Evolutionary conservation across 257 asterid genomes (phyloP).

Genomic region (Linderniella brevidens): DNA sequence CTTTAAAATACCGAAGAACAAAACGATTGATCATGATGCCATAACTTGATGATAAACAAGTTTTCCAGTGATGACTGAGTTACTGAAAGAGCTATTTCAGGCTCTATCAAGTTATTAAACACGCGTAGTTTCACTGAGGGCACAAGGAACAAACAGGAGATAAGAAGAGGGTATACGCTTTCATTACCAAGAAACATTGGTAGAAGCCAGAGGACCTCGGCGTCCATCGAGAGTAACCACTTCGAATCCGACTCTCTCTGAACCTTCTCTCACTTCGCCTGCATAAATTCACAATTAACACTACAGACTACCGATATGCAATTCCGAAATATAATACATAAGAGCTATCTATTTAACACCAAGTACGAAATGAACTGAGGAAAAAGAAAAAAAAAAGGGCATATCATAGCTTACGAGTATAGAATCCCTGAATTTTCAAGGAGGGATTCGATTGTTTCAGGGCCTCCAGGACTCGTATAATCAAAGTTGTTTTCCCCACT

Average conservation of each 20-base stretch:
- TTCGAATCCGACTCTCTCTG: conserved; percentile 65
- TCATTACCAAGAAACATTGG: conserved; percentile 30
- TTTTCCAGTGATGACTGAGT: too few relatives aligned
- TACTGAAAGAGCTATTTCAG: too few relatives aligned
- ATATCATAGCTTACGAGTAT: conserved; percentile 36
- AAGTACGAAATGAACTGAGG: not conserved
- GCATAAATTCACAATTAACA: conserved; percentile 1
- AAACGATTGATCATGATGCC: too few relatives aligned
- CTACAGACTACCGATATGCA: conserved; percentile 1
- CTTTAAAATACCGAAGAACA: too few relatives aligned
- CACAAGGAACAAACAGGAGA: too few relatives aligned
- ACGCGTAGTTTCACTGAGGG: too few relatives aligned
- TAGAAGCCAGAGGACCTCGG: conserved; percentile 50
- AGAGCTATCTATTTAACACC: too few relatives aligned
- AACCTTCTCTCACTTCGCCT: conserved; percentile 78
- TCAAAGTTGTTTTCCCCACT: conserved; percentile 72
- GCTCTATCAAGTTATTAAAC: too few relatives aligned
- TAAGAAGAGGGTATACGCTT: too few relatives aligned
- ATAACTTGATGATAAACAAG: too few relatives aligned
- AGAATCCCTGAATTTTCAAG: conserved; percentile 72
- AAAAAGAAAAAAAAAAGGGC: not conserved
- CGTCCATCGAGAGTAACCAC: conserved; percentile 71
- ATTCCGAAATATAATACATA: not conserved
- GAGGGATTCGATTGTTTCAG: conserved; percentile 37
- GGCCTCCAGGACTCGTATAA: conserved; percentile 48